Evolutionary conservation across 2,329 filamentous ascomycete genomes (phyloP).

Genomic region (Fusarium sp.): DNA sequence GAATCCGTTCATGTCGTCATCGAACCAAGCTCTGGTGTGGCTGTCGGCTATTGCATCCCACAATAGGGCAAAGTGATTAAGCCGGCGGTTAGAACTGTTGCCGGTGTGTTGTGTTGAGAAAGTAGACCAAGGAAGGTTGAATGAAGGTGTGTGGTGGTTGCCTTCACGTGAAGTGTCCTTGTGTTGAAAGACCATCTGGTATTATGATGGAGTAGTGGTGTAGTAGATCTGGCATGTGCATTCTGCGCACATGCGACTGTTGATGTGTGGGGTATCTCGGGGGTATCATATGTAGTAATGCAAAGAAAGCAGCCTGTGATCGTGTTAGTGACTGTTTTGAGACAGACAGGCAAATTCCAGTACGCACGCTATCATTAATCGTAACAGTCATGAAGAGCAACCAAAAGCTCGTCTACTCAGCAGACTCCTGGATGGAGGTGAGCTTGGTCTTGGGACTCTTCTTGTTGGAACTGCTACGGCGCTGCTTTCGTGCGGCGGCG

Average conservation of each 20-base stretch:
- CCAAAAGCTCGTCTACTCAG: slow-evolving; percentile 55
- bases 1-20: slow-evolving; percentile 36
- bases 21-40: slow-evolving; percentile 28
- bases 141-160: slow-evolving; percentile 21
- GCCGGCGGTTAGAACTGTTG: slow-evolving; percentile 28
- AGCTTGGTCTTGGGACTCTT: slow-evolving; percentile 66
- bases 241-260: slow-evolving; percentile 36
- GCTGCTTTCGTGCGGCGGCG: slow-evolving; percentile 52
- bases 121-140: slow-evolving; percentile 23
- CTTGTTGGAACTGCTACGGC: slow-evolving; percentile 53
- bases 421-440: slow-evolving; percentile 58
- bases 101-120: slow-evolving; percentile 1
- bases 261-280: slow-evolving; percentile 37
- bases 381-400: slow-evolving; percentile 45
- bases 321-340: slow-evolving; percentile 32
- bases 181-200: slow-evolving; percentile 18
- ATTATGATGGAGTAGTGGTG: slow-evolving; percentile 36
- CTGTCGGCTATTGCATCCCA: slow-evolving; percentile 14
- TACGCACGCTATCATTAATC: slow-evolving; percentile 46
- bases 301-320: slow-evolving; percentile 41
- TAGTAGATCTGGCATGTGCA: slow-evolving; percentile 39
- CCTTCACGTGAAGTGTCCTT: slow-evolving; percentile 12
- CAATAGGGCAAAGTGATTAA: slow-evolving; percentile 8
- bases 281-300: slow-evolving; percentile 42
- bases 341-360: background rate